Evolutionary conservation across 2,329 filamentous ascomycete genomes (phyloP), one percentile per base, ranked within the genome.

Genomic region (Cladosporium oxysporum): DNA sequence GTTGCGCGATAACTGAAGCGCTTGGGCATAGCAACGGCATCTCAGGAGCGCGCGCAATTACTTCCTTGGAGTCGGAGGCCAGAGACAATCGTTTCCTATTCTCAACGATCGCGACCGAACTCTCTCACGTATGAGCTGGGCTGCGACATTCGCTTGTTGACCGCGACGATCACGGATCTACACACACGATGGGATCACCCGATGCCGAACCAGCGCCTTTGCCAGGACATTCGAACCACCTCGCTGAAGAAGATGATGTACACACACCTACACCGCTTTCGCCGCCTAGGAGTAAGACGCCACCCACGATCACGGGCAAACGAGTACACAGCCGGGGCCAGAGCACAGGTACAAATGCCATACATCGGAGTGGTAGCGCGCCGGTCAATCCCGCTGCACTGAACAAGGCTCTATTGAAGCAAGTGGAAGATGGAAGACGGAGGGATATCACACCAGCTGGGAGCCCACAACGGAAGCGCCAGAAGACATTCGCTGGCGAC

Each of bases 391-490:
- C 88, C 12, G 81, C 81, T 65, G 85, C 85, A 10, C 77, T 90
- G 66, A 85, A 82, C 65, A 87, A 83, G 74, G 87, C 87, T 29
- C 78, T 90, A 69, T 31, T 55, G 52, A 85, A 86, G 71, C 83
- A 87, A 53, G 84, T 87, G 69, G 87, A 89, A 71, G 83, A 87
- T 66, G 85, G 85, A n/a, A 82, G 82, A 67, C 80, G 82, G 57
- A 72, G 87, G 89, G 64, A 61, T 69, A 83, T 84, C 65, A 90
- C 88, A 33, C 88, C 88, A 4, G 85, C 82, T 52, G 83, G 85
- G 33, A 91, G 88, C 76, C 88, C 89, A 5, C 89, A 87, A 75
- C 82, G 89, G 68, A 91, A 91, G 78, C 83, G 88, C 69, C 88
- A 89, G 76, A 83, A 88, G 68, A 81, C 90, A 21, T 89, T 90